Conservation (phyloP, 2,329 filamentous ascomycete species). For the Trichophyton simii region DNA sequence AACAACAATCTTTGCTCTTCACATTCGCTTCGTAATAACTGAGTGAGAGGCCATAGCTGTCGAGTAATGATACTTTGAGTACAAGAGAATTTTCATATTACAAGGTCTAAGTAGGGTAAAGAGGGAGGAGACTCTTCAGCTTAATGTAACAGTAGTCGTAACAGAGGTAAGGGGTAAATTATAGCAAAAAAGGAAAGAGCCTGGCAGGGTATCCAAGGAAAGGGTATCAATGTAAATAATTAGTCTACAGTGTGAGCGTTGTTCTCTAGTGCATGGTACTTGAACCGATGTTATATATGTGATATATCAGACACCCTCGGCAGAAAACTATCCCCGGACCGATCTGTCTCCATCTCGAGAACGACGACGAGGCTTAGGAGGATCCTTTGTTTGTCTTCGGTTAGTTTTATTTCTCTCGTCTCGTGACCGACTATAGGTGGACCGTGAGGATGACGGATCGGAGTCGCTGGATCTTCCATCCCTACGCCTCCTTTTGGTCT, state of each 20-base stretch:
- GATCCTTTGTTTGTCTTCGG: background rate
- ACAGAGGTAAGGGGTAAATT: no score
- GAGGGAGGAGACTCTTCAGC: background rate
- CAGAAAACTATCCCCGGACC: background rate
- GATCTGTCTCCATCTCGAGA: background rate
- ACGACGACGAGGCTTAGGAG: background rate
- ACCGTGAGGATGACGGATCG: background rate
- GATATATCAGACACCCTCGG: background rate
- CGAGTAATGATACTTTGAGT: background rate
- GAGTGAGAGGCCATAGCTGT: background rate
- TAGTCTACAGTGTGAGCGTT: background rate
- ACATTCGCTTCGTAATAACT: background rate
- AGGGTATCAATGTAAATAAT: background rate
- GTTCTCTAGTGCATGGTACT: background rate
- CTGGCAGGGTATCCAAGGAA: background rate
- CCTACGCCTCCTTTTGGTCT: background rate
- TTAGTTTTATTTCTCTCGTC: background rate
- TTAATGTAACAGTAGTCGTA: background rate
- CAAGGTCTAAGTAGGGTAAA: background rate
- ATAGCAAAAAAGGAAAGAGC: background rate
- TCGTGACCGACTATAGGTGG: background rate
- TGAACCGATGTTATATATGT: background rate
- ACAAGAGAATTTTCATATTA: background rate
- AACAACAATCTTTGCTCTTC: background rate
- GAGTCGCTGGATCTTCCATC: background rate